These are phyloP conservation scores for Botrytis porri DNA, from an alignment of 2,329 filamentous ascomycete genomes.

Conservation along the genomic window DNA sequence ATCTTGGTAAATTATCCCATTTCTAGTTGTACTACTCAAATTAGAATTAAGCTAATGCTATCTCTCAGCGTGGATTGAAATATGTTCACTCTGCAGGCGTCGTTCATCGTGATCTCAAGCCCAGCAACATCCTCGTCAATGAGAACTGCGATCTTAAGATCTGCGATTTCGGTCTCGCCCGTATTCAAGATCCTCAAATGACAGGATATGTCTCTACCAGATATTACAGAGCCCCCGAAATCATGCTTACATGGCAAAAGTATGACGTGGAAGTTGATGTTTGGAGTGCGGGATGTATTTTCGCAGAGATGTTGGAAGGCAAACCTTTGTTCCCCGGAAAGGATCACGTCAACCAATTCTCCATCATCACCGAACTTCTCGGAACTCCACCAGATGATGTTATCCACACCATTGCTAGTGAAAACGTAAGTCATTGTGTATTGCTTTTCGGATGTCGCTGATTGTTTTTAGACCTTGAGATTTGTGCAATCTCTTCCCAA, in stretches of 20 bases:
- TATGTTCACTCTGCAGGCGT: constrained; percentile 98
- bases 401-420: constrained; percentile 96
- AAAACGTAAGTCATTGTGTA: constrained; percentile 66
- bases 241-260: constrained; percentile 99
- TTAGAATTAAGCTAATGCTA: constrained; percentile 22
- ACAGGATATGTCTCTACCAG: constrained; percentile 97
- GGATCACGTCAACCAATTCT: constrained; percentile 99
- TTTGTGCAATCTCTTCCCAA: constrained; percentile 98
- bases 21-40: background rate
- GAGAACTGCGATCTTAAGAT: constrained; percentile 99
- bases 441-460: constrained; percentile 29
- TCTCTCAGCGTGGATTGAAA: constrained; percentile 81
- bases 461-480: constrained; percentile 68
- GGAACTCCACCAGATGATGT: constrained; percentile 97
- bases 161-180: constrained; percentile 95
- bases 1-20: constrained; percentile 69
- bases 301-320: constrained; percentile 98
- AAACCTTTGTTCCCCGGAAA: constrained; percentile 98
- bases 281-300: constrained; percentile 98
- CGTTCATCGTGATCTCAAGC: constrained; percentile 95
- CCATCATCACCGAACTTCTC: constrained; percentile 96
- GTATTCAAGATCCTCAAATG: constrained; percentile 99
- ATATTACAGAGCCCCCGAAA: constrained; percentile 98
- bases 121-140: constrained; percentile 98
- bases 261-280: constrained; percentile 99